Base-by-base conservation (phyloP, 306 rosid species). In the Pueraria montana region DNA sequence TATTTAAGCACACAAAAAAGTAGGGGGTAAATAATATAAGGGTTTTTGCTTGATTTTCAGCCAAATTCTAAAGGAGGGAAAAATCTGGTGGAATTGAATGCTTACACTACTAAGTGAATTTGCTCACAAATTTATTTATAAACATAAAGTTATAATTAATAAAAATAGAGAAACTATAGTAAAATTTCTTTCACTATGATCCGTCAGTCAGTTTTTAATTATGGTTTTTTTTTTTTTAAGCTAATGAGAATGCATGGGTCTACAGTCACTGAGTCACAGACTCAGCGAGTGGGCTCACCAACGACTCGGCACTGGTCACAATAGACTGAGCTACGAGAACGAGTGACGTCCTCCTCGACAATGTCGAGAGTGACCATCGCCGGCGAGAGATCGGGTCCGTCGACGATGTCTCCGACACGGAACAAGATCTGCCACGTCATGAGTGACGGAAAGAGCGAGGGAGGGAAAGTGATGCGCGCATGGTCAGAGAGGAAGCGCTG, bases 261-360 rank as follows among this genome's bases (percentile, higher is more conserved):
- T 20, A 69, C 1, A 11, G 0, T 8, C 4, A 21, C 2, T 3
- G 74, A 43, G 74, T 70, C 21, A 10, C 24, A 2, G 77, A 81
- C 72, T 85, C 84, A 36, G 79, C 34, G 88, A 77, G 76, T 87
- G 77, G 55, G 92, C 97, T 93, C 93, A 93, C 98, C 98, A 70
- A 95, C 98, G 59, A 95, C 98, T 71, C 98, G 91, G 91, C 98
- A 95, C 88, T 95, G 98, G 38, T 93, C 98, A 71, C 98, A 96
- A 72, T 94, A 94, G 27, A 88, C 85, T 2, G 93, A 90, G 74
- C 68, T 1, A 0, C 96, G 85, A n/a, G 98, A 96, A 82, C 91
- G 84, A 77, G 97, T 82, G 2, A 96, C 98, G n/a, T 96, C 99
- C 52, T 96, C 99, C 74, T 96, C 99, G 7, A 96, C 94, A 36